Base-by-base conservation (phyloP, 1,284 basidiomycete species). In the Stygiomarasmius scandens region DNA sequence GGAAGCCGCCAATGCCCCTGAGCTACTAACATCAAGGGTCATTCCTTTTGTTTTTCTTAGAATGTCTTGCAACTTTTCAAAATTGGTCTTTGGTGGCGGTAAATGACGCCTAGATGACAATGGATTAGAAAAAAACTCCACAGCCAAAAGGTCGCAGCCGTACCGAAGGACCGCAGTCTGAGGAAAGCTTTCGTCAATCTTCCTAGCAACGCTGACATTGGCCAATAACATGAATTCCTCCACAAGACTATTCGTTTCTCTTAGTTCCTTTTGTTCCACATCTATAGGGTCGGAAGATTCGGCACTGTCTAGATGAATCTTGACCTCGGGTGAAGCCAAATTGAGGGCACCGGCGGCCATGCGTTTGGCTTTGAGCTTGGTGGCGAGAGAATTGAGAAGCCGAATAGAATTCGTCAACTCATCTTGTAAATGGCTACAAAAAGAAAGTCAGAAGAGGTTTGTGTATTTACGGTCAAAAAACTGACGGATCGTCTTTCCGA, bases 161-260 rank as follows among this genome's bases (percentile, higher is more conserved):
- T 48, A 92, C 89, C 94, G 84, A 46, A 99, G 78, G 0, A 99
- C 96, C 2, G 96, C 94, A 1, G 96, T 98, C 68, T 95, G 92
- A 1, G 97, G 96, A 76, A 96, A 99, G 1, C 91, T 87, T 67
- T 97, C 93, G 70, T 98, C 92, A 46, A 98, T 98, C 72, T 91
- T 92, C 66, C 79, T 77, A 8, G 96, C 97, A 0, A 98, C 97
- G 61, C 90, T 94, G 64, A 97, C 92, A 68, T 99, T 99, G 25
- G 97, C 97, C 56, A 99, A 85, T 61, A 99, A 78, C 97, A 99
- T 99, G 73, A 99, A 99, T 74, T 99, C 97, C 71, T 99, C 97
- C 1, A 99, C 97, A 10, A 99, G 77, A 62, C 92, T 95, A 71
- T 99, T 99, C 11, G 97, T 99, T 76, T 99, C 96, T 34, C 84